phyloP scores from a whole-genome alignment of 2,329 filamentous ascomycete genomes.

The Fusarium mangiferae region DNA sequence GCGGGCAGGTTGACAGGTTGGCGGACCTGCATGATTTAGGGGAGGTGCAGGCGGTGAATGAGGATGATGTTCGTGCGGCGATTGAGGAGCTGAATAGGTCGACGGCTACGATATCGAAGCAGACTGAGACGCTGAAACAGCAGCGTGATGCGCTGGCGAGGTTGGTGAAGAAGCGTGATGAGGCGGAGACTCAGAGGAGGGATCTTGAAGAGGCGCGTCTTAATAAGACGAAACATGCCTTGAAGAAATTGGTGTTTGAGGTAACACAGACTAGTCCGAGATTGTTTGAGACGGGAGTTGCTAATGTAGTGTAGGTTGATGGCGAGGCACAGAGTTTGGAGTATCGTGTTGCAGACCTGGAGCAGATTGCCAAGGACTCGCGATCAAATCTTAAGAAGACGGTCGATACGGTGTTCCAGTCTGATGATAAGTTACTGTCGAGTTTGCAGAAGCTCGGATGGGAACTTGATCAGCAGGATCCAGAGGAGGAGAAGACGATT shows the following conservation, averaged over 20 bases:
- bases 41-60: conserved; percentile 61
- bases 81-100: conserved; percentile 72
- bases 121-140: conserved; percentile 68
- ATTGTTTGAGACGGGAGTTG: neutral
- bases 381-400: conserved; percentile 59
- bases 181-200: conserved; percentile 44
- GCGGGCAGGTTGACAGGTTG: conserved; percentile 60
- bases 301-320: conserved; percentile 53
- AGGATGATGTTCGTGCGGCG: conserved; percentile 69
- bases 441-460: conserved; percentile 74
- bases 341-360: conserved; percentile 59
- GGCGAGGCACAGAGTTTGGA: conserved; percentile 59
- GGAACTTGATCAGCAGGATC: conserved; percentile 65
- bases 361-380: conserved; percentile 61
- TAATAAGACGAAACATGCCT: conserved; percentile 50
- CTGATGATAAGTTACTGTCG: conserved; percentile 73
- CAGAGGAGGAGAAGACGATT: conserved; percentile 63
- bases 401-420: conserved; percentile 61
- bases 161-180: conserved; percentile 56
- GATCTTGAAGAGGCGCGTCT: conserved; percentile 45
- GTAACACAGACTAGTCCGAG: conserved; percentile 45
- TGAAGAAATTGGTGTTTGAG: conserved; percentile 54
- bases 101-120: conserved; percentile 71
- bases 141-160: conserved; percentile 70
- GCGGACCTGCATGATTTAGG: conserved; percentile 58